Evolutionary conservation across 106 monocot species (phyloP).

Genomic region (Dendrobium huoshanense): DNA sequence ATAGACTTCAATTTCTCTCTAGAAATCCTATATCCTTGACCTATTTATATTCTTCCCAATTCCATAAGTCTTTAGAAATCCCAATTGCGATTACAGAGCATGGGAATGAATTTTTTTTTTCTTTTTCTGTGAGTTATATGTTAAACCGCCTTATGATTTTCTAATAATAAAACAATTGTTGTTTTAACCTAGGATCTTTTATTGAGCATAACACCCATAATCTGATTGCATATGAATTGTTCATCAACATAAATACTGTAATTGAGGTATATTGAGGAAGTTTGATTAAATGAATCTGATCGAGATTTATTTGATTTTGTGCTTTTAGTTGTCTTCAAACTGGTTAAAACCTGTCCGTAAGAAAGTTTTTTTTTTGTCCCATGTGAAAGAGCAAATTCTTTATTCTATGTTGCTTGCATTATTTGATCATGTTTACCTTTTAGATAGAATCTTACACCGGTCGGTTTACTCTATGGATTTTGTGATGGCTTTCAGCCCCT

Average conservation of each 20-base stretch:
- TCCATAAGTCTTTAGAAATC: too few species aligned
- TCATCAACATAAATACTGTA: neutral
- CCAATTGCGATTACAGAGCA: too few species aligned
- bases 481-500: neutral
- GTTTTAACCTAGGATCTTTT: neutral
- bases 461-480: slow-evolving; percentile 4
- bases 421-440: neutral
- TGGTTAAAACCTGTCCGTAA: neutral
- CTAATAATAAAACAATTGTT: too few species aligned
- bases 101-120: too few species aligned
- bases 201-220: neutral
- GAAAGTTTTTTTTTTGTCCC: neutral
- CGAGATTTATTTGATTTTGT: neutral
- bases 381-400: neutral
- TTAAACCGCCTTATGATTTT: too few species aligned
- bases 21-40: too few species aligned
- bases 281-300: neutral
- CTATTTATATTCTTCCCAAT: too few species aligned
- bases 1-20: too few species aligned
- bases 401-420: neutral
- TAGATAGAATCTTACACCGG: neutral
- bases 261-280: neutral
- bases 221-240: neutral
- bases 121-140: too few species aligned
- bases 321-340: neutral